Evolutionary conservation across 169 alveolate species (phyloP).

Genomic region (Eimeria falciformis): DNA sequence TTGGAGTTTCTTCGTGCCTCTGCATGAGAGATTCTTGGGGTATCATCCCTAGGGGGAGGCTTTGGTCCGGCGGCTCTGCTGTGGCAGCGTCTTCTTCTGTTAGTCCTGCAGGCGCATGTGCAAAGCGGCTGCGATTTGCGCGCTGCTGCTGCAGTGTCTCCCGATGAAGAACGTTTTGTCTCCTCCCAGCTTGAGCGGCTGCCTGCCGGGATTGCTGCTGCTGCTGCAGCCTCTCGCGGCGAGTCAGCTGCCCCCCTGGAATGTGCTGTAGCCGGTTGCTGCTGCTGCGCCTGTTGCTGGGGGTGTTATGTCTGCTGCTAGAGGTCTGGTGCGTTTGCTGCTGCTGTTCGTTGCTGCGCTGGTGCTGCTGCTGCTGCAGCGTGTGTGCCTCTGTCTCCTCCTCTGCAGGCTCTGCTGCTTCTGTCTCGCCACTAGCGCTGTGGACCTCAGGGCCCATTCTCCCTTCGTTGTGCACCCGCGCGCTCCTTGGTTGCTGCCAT

Average conservation of each 20-base stretch:
- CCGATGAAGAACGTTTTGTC: background rate
- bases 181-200: background rate
- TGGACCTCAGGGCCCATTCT: background rate
- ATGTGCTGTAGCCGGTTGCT: background rate
- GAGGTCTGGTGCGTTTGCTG: background rate
- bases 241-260: background rate
- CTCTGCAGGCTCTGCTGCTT: background rate
- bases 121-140: background rate
- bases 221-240: constrained; percentile 59
- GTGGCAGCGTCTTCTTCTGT: background rate
- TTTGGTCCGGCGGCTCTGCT: constrained; percentile 1
- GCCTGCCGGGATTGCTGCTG: constrained; percentile 8
- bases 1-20: too few species aligned
- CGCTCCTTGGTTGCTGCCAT: background rate
- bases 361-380: constrained; percentile 19
- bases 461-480: background rate
- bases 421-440: too few species aligned
- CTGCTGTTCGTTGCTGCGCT: background rate
- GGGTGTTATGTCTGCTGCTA: background rate
- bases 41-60: too few species aligned
- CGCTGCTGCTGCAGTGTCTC: background rate
- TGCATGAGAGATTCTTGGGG: too few species aligned
- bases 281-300: background rate
- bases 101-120: constrained; percentile 2
- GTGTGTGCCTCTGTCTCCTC: background rate